Conservation (phyloP, 192 early-diverging fungal species). For the Backusella parvicylindrica region DNA sequence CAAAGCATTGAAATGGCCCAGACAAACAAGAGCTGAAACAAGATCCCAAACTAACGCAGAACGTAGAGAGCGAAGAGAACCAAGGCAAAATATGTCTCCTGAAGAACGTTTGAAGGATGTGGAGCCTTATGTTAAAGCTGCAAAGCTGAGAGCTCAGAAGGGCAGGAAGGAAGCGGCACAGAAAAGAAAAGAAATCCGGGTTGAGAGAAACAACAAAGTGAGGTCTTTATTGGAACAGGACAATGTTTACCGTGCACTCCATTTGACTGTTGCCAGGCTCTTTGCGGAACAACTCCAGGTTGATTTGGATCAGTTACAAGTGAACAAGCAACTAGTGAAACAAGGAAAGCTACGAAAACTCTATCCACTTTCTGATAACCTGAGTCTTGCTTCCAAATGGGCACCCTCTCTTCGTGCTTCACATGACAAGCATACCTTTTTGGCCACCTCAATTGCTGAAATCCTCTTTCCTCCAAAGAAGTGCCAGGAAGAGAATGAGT, state of each 20-base stretch:
- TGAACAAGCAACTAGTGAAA: background rate
- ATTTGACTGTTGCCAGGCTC: constrained; percentile 37
- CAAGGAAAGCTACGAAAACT: background rate
- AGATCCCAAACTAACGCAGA: background rate
- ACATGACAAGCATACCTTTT: constrained; percentile 39
- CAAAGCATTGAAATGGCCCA: constrained; percentile 5
- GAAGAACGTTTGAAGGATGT: background rate
- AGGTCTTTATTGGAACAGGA: constrained; percentile 18
- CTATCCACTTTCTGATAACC: constrained; percentile 1
- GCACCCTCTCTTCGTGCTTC: constrained; percentile 34
- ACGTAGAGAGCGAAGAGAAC: background rate
- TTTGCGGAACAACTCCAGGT: constrained; percentile 36
- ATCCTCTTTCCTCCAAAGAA: constrained; percentile 27
- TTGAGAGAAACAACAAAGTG: constrained; percentile 19
- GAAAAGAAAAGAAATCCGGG: background rate
- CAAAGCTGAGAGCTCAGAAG: background rate
- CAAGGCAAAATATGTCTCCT: background rate
- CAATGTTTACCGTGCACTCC: constrained; percentile 29
- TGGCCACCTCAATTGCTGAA: constrained; percentile 40
- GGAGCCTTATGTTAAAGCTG: background rate
- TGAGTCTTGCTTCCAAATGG: constrained; percentile 41
- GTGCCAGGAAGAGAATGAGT: constrained; percentile 4
- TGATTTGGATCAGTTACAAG: background rate
- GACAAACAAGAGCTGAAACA: background rate
- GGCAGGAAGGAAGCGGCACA: background rate